phyloP scores from a whole-genome alignment of 2,329 filamentous ascomycete species.

The Exserohilum turcica region DNA sequence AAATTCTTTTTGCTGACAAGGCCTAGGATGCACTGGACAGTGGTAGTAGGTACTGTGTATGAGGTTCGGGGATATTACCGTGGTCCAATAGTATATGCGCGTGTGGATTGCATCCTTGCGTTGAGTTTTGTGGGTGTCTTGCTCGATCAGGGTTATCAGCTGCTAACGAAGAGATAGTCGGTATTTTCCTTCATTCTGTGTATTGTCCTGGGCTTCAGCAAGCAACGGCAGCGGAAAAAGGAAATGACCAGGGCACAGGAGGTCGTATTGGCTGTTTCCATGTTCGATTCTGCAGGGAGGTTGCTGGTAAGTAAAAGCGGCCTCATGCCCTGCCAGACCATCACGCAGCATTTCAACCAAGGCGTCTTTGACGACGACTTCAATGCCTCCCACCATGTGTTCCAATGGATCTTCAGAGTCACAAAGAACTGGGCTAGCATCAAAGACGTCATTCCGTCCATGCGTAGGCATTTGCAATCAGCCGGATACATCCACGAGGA shows the following conservation, averaged over 20 bases:
- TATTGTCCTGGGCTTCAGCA: slow-evolving; percentile 45
- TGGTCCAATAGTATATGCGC: slow-evolving; percentile 52
- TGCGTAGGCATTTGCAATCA: slow-evolving; percentile 72
- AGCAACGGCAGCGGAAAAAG: slow-evolving; percentile 46
- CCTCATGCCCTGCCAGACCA: slow-evolving; percentile 71
- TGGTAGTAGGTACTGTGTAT: slow-evolving; percentile 72
- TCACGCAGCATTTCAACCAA: slow-evolving; percentile 65
- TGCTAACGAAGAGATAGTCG: slow-evolving; percentile 56
- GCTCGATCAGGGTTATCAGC: slow-evolving; percentile 64
- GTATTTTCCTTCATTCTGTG: slow-evolving; percentile 48
- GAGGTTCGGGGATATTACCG: slow-evolving; percentile 57
- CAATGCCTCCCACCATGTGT: slow-evolving; percentile 75
- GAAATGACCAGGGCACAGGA: slow-evolving; percentile 57
- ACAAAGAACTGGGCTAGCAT: slow-evolving; percentile 77
- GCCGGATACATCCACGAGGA: slow-evolving; percentile 33
- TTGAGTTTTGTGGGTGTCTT: slow-evolving; percentile 65
- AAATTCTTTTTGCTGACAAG: not conserved
- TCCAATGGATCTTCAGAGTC: slow-evolving; percentile 85
- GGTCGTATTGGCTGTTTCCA: slow-evolving; percentile 62
- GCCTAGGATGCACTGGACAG: slow-evolving; percentile 78
- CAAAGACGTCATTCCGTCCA: slow-evolving; percentile 69
- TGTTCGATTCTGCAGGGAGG: slow-evolving; percentile 70
- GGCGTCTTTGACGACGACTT: slow-evolving; percentile 73
- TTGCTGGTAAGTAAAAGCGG: slow-evolving; percentile 74
- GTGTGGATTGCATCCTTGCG: slow-evolving; percentile 74